Conservation (phyloP, 768 basidiomycete species). For the Filobasidium wieringae region DNA sequence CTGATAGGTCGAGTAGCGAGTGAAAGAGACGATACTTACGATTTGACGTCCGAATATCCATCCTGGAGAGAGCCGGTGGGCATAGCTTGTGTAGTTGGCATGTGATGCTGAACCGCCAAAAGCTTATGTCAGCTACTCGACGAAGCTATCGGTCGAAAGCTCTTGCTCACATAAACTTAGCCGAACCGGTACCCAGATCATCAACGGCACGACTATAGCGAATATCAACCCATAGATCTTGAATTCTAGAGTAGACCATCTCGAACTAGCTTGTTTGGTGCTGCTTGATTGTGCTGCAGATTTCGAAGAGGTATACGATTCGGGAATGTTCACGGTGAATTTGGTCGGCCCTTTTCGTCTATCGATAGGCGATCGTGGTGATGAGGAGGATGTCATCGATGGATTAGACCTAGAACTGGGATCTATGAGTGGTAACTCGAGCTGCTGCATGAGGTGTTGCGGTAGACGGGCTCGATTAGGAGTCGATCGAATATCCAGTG, state of each 20-base stretch:
- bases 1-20: neutral
- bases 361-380: neutral
- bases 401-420: neutral
- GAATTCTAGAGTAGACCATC: constrained; percentile 78
- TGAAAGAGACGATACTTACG: constrained; percentile 45
- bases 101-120: constrained; percentile 38
- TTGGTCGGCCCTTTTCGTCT: constrained; percentile 1
- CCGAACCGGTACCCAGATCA: constrained; percentile 63
- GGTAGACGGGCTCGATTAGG: too few relatives aligned
- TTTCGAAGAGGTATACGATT: neutral
- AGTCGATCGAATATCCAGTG: too few relatives aligned
- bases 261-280: constrained; percentile 26
- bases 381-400: neutral
- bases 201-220: constrained; percentile 52
- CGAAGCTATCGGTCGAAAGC: neutral
- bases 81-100: constrained; percentile 59
- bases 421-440: neutral
- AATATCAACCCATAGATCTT: constrained; percentile 57
- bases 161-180: constrained; percentile 59
- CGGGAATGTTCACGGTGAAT: constrained; percentile 10
- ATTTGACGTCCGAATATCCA: constrained; percentile 73
- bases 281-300: neutral
- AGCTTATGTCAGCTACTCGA: neutral
- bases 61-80: constrained; percentile 51
- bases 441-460: neutral